Evolutionary conservation across 441 rosid species (phyloP).

Genomic region (Euphorbia schlechtendalii): DNA sequence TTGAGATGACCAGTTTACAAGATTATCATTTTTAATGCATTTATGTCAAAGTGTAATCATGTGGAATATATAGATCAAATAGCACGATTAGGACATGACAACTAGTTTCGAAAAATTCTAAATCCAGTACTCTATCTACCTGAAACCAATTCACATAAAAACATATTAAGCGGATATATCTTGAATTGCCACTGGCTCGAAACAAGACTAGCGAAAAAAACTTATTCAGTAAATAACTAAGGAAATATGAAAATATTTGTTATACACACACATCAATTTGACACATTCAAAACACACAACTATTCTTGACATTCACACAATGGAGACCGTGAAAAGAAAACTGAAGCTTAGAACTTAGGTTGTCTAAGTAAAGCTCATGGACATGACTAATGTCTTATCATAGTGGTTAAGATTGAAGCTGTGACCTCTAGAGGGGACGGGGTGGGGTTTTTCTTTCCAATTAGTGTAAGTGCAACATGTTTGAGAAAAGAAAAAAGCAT

Average conservation of each 20-base stretch:
- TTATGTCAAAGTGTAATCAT: too few species aligned
- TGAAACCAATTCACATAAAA: not conserved
- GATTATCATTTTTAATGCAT: too few species aligned
- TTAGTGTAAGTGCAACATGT: too few species aligned
- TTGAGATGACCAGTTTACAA: too few species aligned
- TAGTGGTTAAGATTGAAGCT: too few species aligned
- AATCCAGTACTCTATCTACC: not conserved
- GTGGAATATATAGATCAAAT: too few species aligned
- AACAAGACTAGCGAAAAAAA: not conserved
- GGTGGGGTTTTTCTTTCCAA: too few species aligned
- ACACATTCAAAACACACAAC: not conserved
- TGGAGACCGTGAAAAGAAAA: conserved; percentile 1
- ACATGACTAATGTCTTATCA: too few species aligned
- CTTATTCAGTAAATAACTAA: not conserved
- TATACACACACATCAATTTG: not conserved
- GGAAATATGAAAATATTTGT: not conserved
- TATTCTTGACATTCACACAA: not conserved
- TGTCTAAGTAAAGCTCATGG: not conserved
- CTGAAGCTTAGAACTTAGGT: not conserved
- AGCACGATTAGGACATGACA: too few species aligned
- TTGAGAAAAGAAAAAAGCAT: conserved; percentile 10
- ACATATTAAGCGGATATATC: not conserved
- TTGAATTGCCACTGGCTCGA: too few species aligned
- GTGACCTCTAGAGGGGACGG: too few species aligned
- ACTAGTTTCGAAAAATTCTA: too few species aligned